These are phyloP conservation scores for Arxiozyma bovina DNA, from an alignment of 1,139 yeast species.

Conservation along the genomic window DNA sequence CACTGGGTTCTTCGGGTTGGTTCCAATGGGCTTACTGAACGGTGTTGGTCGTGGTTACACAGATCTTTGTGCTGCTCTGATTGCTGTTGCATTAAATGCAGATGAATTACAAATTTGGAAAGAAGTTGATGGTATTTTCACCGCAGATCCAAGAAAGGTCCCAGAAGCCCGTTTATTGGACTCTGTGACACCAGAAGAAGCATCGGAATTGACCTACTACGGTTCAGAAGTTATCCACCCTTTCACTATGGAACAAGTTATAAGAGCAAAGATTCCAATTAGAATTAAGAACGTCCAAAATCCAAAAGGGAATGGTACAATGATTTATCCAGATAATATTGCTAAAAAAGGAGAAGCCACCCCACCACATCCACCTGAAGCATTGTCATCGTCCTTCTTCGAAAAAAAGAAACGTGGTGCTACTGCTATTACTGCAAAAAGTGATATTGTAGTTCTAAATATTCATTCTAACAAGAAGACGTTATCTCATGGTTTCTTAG, in stretches of 20 bases:
- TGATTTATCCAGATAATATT: slow-evolving; percentile 83
- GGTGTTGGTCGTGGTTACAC: slow-evolving; percentile 97
- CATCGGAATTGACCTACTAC: slow-evolving; percentile 93
- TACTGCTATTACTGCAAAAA: slow-evolving; percentile 94
- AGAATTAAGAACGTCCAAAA: slow-evolving; percentile 92
- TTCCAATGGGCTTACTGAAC: slow-evolving; percentile 87
- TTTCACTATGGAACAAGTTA: slow-evolving; percentile 98
- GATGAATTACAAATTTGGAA: slow-evolving; percentile 97
- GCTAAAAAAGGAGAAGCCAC: slow-evolving; percentile 80
- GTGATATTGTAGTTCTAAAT: slow-evolving; percentile 82
- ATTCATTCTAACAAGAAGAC: slow-evolving; percentile 91
- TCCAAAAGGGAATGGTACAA: slow-evolving; percentile 83
- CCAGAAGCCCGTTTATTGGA: slow-evolving; percentile 77
- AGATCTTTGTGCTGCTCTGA: slow-evolving; percentile 91
- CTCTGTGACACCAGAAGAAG: slow-evolving; percentile 95
- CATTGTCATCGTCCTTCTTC: slow-evolving; percentile 42
- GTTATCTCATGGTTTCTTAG: slow-evolving; percentile 88
- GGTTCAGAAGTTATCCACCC: slow-evolving; percentile 98
- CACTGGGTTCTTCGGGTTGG: slow-evolving; percentile 90
- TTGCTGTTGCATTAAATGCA: slow-evolving; percentile 87
- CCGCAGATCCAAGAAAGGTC: slow-evolving; percentile 96
- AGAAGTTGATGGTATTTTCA: slow-evolving; percentile 96
- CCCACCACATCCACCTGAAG: slow-evolving; percentile 91
- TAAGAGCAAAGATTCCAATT: slow-evolving; percentile 89
- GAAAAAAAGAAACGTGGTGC: slow-evolving; percentile 61